These are phyloP conservation scores for Talaromyces liani DNA, from an alignment of 495 filamentous ascomycete genomes.

Conservation along the genomic window DNA sequence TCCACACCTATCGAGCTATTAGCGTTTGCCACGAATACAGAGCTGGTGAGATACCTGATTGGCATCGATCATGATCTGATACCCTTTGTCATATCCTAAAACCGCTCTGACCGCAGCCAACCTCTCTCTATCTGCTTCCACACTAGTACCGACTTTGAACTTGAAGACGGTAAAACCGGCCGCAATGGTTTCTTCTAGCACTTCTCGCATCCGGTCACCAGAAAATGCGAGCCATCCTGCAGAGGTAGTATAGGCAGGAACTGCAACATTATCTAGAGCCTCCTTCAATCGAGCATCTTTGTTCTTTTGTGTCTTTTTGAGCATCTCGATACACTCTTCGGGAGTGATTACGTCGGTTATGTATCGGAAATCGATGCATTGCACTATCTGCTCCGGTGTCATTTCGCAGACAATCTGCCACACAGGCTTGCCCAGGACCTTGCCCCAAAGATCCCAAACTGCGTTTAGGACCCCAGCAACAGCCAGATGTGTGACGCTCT, in stretches of 20 bases:
- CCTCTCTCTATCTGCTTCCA: slow-evolving; percentile 54
- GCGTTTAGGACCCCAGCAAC: slow-evolving; percentile 74
- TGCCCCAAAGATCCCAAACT: slow-evolving; percentile 78
- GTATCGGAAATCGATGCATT: slow-evolving; percentile 72
- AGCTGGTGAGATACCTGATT: slow-evolving; percentile 46
- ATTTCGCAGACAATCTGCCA: slow-evolving; percentile 72
- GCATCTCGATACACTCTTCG: slow-evolving; percentile 60
- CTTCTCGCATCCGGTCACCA: slow-evolving; percentile 61
- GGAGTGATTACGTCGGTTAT: slow-evolving; percentile 72
- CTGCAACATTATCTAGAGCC: slow-evolving; percentile 51
- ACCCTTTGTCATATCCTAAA: slow-evolving; percentile 66
- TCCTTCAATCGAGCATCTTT: slow-evolving; percentile 52
- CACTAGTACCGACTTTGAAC: slow-evolving; percentile 60
- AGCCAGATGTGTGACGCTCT: slow-evolving; percentile 78
- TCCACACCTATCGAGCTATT: slow-evolving; percentile 47
- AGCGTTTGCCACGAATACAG: neutral
- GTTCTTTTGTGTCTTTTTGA: slow-evolving; percentile 41
- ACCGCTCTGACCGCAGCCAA: slow-evolving; percentile 58
- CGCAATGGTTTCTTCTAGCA: slow-evolving; percentile 54
- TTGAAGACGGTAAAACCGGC: slow-evolving; percentile 72
- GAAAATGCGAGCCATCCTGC: slow-evolving; percentile 75
- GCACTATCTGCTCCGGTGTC: slow-evolving; percentile 62
- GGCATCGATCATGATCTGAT: slow-evolving; percentile 75
- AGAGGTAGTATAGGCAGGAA: slow-evolving; percentile 71
- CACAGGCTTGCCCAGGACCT: slow-evolving; percentile 61